phyloP scores from a whole-genome alignment of 176 grass and related monocot species.

The Luzula sylvatica region DNA sequence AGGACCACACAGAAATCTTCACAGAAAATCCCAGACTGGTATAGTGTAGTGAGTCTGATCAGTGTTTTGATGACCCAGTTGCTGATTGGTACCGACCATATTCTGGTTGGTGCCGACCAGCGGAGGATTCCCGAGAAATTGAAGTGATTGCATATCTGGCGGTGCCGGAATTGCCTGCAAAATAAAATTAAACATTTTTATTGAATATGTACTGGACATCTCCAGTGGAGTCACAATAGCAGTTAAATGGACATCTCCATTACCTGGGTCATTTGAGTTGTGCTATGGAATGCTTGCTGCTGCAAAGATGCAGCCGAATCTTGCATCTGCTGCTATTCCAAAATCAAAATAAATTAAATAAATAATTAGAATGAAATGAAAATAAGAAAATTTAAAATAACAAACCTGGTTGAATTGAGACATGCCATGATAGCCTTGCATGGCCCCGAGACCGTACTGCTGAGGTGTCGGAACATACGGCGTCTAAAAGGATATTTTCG shows the following conservation, averaged over 20 bases:
- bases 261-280: slow-evolving; percentile 62
- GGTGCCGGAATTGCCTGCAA: slow-evolving; percentile 30
- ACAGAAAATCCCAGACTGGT: slow-evolving; percentile 87
- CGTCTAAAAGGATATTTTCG: slow-evolving; percentile 33
- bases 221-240: not conserved
- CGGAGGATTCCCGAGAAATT: slow-evolving; percentile 38
- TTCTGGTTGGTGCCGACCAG: slow-evolving; percentile 9
- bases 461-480: slow-evolving; percentile 44
- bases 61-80: slow-evolving; percentile 55
- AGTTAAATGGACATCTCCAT: not conserved
- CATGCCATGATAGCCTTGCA: slow-evolving; percentile 73
- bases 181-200: slow-evolving; percentile 13
- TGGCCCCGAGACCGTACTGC: slow-evolving; percentile 59
- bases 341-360: not conserved
- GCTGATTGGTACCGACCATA: slow-evolving; percentile 38
- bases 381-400: not conserved
- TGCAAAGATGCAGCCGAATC: slow-evolving; percentile 55
- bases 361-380: slow-evolving; percentile 1
- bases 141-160: slow-evolving; percentile 57
- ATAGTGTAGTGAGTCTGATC: slow-evolving; percentile 81
- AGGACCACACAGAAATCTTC: slow-evolving; percentile 20
- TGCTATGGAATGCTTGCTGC: slow-evolving; percentile 51
- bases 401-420: slow-evolving; percentile 81
- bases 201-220: not conserved
- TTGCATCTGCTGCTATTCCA: slow-evolving; percentile 41